Base-by-base conservation (phyloP, 2,329 filamentous ascomycete genomes). In the Stromatinia cepivora region DNA sequence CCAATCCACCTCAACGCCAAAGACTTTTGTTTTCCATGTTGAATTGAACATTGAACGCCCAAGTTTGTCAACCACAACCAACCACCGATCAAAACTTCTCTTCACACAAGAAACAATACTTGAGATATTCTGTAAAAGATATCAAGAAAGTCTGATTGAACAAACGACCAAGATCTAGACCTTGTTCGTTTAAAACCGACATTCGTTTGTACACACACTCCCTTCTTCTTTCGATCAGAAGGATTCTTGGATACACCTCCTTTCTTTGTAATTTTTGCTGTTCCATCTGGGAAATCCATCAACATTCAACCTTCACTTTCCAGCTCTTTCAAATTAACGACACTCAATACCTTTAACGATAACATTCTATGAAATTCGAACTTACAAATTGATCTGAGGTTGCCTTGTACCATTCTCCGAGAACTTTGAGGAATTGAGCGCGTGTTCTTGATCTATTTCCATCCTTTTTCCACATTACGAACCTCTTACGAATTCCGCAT, bases 231-330 rank as follows among this genome's bases (percentile, higher is more conserved):
- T 56, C 22, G 25, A 54, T 42, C 25, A 53, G 50, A 56, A 65
- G 48, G 48, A 65, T 56, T 56, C 62, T 65, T 65, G 62, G 62
- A 65, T 65, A 65, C 34, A 45, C 50, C 48, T 65, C 62, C 36
- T 65, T 65, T 65, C 48, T 65, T 56, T 53, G 20, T 65, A 54
- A 31, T 54, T 31, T 45, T 34, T 54, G 17, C 36, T 42, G 62
- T 34, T 34, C 48, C 34, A 46, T 31, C 34, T 8, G 59, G 45
- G 50, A 62, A 28, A 42, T 13, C 45, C 15, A 10, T n/a, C 45
- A 59, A 42, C 20, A 46, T 50, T 36, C 36, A 67, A 50, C 45
- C 53, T 61, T 34, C 45, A n/a, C 53, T 39, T 52, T 50, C 39
- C 46, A 63, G 17, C 45, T n/a, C 17, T 31, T 39, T 22, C 13